Percentiles rank a stretch among this genome's conserved stretches.
phyloP scores from a whole-genome alignment of 2,329 filamentous ascomycete species.

The Corinectria fuckeliana region DNA sequence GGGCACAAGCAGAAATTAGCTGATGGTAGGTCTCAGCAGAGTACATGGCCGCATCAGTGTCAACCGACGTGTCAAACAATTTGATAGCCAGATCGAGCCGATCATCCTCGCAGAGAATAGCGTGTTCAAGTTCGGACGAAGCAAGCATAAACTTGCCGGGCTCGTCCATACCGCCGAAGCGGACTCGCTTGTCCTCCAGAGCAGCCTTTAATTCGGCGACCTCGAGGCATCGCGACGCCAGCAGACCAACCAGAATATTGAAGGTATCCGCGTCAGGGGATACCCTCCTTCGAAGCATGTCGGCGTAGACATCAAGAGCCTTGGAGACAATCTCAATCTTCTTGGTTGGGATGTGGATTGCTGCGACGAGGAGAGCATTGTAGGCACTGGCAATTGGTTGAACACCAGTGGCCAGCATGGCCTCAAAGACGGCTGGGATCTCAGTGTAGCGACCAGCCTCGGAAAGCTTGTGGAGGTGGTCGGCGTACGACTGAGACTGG shows the following conservation, averaged over 20 bases:
- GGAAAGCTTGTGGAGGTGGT: conserved; percentile 78
- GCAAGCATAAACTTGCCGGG: conserved; percentile 85
- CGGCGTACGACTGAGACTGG: conserved; percentile 75
- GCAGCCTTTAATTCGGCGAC: conserved; percentile 73
- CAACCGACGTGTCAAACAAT: conserved; percentile 79
- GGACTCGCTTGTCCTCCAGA: conserved; percentile 80
- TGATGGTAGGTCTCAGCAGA: conserved; percentile 84
- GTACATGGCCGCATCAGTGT: conserved; percentile 68
- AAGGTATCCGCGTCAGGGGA: conserved; percentile 85
- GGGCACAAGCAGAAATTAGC: conserved; percentile 86
- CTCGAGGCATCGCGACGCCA: conserved; percentile 82
- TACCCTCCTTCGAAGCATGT: conserved; percentile 90
- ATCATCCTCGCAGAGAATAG: conserved; percentile 86
- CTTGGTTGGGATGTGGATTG: conserved; percentile 79
- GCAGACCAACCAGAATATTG: conserved; percentile 81
- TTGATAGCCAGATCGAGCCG: conserved; percentile 84
- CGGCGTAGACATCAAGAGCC: conserved; percentile 91
- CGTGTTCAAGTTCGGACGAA: conserved; percentile 86
- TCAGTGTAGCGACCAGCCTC: conserved; percentile 78
- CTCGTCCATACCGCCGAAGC: conserved; percentile 86
- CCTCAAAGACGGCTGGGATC: conserved; percentile 89
- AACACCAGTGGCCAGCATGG: conserved; percentile 82
- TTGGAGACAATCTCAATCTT: conserved; percentile 87
- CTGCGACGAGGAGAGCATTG: conserved; percentile 85
- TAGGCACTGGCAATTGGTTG: conserved; percentile 86